These are phyloP conservation scores for Neurospora sp. DNA, from an alignment of 495 filamentous ascomycete genomes.

Conservation along the genomic window DNA sequence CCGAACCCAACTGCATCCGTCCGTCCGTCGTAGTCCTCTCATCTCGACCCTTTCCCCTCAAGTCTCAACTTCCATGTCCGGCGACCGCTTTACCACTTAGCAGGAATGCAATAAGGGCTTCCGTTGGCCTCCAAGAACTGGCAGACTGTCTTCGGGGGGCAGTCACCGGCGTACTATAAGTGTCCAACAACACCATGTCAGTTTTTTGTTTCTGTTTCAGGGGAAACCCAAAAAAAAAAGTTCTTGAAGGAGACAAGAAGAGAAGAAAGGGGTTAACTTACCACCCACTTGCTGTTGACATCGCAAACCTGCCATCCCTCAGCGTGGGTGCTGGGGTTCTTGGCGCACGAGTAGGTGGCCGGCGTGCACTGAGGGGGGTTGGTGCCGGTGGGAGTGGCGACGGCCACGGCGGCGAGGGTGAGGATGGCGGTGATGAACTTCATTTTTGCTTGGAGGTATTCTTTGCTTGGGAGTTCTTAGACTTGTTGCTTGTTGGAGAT, in stretches of 20 bases:
- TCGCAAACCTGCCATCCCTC: slow-evolving; percentile 22
- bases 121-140: slow-evolving; percentile 13
- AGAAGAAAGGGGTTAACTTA: slow-evolving; percentile 5
- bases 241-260: not conserved
- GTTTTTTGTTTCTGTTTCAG: not conserved
- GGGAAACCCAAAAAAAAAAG: not conserved
- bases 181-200: not conserved
- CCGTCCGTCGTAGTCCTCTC: not conserved
- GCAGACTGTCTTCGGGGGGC: slow-evolving; percentile 13
- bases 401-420: slow-evolving; percentile 11
- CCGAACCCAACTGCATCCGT: not conserved
- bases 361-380: slow-evolving; percentile 12
- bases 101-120: slow-evolving; percentile 21
- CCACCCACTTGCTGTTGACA: slow-evolving; percentile 12
- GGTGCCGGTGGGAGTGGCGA: slow-evolving; percentile 6
- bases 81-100: not conserved
- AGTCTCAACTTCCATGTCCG: not conserved
- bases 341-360: slow-evolving; percentile 15
- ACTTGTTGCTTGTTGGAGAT: not conserved
- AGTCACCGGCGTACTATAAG: slow-evolving; percentile 13
- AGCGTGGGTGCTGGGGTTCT: slow-evolving; percentile 1
- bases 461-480: not conserved
- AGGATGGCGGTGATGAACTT: slow-evolving; percentile 13
- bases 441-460: slow-evolving; percentile 12
- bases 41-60: not conserved